These are phyloP conservation scores for Kodamaea sp. DNA, from an alignment of 1,139 yeast genomes.

Conservation along the genomic window DNA sequence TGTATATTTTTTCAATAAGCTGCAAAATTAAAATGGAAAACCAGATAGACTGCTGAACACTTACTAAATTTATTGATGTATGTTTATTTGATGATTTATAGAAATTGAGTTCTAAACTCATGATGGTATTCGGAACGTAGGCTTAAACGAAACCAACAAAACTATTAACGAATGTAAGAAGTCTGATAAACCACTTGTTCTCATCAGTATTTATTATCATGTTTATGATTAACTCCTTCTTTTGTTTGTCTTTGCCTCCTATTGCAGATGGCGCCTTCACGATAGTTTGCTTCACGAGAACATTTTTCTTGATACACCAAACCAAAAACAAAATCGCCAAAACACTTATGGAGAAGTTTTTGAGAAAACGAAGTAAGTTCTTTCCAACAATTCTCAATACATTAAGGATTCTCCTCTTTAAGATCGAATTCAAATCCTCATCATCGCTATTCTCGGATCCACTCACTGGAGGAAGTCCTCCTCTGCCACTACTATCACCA, in stretches of 20 bases:
- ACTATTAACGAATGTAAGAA: conserved; percentile 39
- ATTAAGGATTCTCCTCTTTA: conserved; percentile 25
- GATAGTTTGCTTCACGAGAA: conserved; percentile 41
- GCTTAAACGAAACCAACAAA: conserved; percentile 47
- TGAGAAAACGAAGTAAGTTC: conserved; percentile 29
- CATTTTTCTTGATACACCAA: conserved; percentile 48
- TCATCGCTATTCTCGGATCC: conserved; percentile 15
- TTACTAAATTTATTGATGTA: too few species aligned
- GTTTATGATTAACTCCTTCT: conserved; percentile 45
- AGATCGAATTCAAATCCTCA: conserved; percentile 25
- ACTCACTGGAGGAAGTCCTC: conserved; percentile 5
- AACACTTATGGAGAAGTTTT: conserved; percentile 40
- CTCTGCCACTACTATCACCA: conserved; percentile 4
- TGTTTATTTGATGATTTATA: too few species aligned
- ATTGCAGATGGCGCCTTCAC: conserved; percentile 30
- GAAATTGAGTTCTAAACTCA: too few species aligned
- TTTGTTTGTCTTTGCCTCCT: conserved; percentile 21
- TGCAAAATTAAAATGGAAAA: too few species aligned
- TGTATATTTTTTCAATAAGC: too few species aligned
- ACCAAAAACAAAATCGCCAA: conserved; percentile 42
- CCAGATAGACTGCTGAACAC: too few species aligned
- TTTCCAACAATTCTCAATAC: conserved; percentile 31
- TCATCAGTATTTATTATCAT: conserved; percentile 48
- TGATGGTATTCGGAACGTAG: too few species aligned
- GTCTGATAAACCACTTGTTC: conserved; percentile 49